Percentiles rank a stretch among this genome's conserved stretches.
Evolutionary conservation across 2,329 filamentous ascomycete genomes (phyloP).

Genomic region (Ascochyta koolunga): DNA sequence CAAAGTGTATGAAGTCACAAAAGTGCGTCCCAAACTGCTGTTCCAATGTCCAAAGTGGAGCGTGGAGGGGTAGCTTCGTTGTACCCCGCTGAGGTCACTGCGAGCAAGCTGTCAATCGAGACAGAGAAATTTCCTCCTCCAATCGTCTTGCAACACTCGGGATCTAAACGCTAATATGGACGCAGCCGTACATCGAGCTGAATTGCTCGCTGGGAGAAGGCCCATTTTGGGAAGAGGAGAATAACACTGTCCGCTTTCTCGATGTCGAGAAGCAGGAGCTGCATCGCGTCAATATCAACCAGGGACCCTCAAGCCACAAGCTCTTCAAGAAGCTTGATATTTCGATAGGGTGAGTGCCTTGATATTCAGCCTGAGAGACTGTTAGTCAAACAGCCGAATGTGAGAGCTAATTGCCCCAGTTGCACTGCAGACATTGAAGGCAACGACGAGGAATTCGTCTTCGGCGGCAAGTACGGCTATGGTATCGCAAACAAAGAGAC

Average conservation of each 20-base stretch:
- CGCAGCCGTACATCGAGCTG: constrained; percentile 61
- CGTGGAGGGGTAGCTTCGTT: constrained; percentile 34
- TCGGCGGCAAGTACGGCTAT: constrained; percentile 81
- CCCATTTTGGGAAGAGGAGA: constrained; percentile 72
- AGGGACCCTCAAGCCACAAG: constrained; percentile 65
- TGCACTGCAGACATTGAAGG: constrained; percentile 76
- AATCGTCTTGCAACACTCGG: neutral
- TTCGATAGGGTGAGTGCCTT: constrained; percentile 56
- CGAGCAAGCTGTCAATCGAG: neutral
- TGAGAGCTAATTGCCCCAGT: constrained; percentile 18
- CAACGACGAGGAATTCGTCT: constrained; percentile 71
- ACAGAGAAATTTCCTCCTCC: neutral
- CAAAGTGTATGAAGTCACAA: constrained; percentile 45
- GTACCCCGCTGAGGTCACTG: constrained; percentile 33
- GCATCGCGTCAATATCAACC: constrained; percentile 70
- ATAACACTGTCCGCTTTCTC: constrained; percentile 73
- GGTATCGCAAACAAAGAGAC: constrained; percentile 74
- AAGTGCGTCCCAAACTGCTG: constrained; percentile 36
- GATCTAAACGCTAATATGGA: constrained; percentile 12
- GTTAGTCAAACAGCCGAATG: neutral
- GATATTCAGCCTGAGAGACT: neutral
- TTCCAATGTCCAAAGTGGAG: neutral
- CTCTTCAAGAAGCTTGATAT: constrained; percentile 62
- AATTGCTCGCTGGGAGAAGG: constrained; percentile 74
- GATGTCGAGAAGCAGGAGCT: constrained; percentile 82